Evolutionary conservation across 805 yeast genomes (phyloP).

Genomic region (Wickerhamomyces rabaulensis): DNA sequence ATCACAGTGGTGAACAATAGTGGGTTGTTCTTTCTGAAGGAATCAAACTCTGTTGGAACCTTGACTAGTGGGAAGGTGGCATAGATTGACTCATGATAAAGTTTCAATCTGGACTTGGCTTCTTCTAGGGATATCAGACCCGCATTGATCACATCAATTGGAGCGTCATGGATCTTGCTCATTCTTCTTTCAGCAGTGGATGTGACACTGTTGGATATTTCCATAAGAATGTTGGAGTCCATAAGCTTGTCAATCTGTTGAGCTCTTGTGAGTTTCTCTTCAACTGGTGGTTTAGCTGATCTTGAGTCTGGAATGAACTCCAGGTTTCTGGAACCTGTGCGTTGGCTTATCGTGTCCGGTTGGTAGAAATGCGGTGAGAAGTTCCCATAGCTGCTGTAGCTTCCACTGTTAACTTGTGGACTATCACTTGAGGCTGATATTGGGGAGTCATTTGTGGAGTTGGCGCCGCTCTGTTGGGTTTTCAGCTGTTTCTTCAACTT

Average conservation of each 20-base stretch:
- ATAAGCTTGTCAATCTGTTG: constrained; percentile 37
- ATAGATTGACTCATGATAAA: constrained; percentile 45
- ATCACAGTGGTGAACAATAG: constrained; percentile 59
- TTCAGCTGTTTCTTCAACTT: constrained; percentile 17
- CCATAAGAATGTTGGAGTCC: constrained; percentile 34
- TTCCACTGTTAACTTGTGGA: background rate
- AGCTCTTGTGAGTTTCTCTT: constrained; percentile 20
- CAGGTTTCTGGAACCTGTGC: constrained; percentile 2
- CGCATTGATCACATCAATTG: constrained; percentile 46
- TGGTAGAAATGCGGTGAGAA: background rate
- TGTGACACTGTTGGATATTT: constrained; percentile 42
- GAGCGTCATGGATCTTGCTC: constrained; percentile 10
- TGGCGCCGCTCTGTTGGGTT: background rate
- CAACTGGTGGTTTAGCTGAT: background rate
- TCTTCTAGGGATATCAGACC: constrained; percentile 57
- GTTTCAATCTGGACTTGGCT: constrained; percentile 46
- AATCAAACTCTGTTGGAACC: constrained; percentile 40
- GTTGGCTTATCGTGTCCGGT: background rate
- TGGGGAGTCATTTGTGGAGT: background rate
- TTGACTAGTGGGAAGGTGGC: constrained; percentile 52
- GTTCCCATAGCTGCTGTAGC: background rate
- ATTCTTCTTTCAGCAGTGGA: constrained; percentile 33
- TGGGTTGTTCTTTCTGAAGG: constrained; percentile 49
- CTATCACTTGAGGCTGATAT: background rate
- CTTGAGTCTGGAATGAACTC: constrained; percentile 7